These are phyloP conservation scores for Hibiscus mutabilis DNA, from an alignment of 345 rosid species.

Conservation along the genomic window DNA sequence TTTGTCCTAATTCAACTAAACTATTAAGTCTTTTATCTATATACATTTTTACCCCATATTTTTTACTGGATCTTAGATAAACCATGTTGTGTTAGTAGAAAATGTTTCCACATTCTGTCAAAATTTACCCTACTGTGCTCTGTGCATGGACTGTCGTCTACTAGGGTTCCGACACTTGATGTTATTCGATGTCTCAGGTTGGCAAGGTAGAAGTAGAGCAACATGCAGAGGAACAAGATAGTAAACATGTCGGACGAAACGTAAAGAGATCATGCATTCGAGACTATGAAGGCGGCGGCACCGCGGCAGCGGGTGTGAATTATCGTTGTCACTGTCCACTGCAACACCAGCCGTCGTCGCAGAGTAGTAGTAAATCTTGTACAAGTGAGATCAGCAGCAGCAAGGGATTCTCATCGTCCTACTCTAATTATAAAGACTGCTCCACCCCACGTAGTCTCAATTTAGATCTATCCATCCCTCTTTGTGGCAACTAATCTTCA, in stretches of 20 bases:
- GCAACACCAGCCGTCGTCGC: slow-evolving; percentile 26
- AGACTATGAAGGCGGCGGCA: neutral
- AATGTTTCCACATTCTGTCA: too few relatives aligned
- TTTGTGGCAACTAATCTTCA: slow-evolving; percentile 38
- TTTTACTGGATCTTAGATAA: too few relatives aligned
- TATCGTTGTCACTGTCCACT: slow-evolving; percentile 59
- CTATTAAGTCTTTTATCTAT: too few relatives aligned
- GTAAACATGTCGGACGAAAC: neutral
- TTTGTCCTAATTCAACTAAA: neutral
- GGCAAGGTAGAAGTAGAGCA: slow-evolving; percentile 17
- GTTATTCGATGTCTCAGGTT: slow-evolving; percentile 13
- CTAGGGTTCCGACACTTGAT: too few relatives aligned
- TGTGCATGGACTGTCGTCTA: too few relatives aligned
- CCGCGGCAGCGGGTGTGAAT: slow-evolving; percentile 19
- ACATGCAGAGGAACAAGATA: neutral
- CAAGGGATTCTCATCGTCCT: slow-evolving; percentile 51
- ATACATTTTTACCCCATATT: too few relatives aligned
- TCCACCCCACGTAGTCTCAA: slow-evolving; percentile 29
- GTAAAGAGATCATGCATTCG: neutral
- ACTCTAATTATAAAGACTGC: slow-evolving; percentile 34
- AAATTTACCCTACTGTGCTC: too few relatives aligned
- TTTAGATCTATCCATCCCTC: slow-evolving; percentile 67
- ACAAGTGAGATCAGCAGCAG: slow-evolving; percentile 42
- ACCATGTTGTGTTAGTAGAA: too few relatives aligned
- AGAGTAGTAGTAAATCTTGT: slow-evolving; percentile 18